A percentile compares a stretch with the other conserved stretches of the same genome.
These are phyloP conservation scores for Athelia sp. DNA, from an alignment of 1,284 basidiomycete species.

Conservation along the genomic window DNA sequence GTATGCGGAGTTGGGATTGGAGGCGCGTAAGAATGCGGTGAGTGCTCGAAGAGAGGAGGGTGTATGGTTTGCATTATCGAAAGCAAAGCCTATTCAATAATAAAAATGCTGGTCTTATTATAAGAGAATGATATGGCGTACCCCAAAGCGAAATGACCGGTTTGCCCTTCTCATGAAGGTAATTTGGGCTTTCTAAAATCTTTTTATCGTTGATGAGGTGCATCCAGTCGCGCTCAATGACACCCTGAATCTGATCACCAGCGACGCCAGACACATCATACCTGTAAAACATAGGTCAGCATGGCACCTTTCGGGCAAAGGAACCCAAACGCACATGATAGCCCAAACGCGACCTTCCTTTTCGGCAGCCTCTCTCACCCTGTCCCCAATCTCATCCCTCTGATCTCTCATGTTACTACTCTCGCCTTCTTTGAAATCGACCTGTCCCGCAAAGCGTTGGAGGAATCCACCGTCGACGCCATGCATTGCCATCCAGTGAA, in stretches of 20 bases:
- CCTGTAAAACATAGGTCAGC: slow-evolving; percentile 38
- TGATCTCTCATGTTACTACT: slow-evolving; percentile 50
- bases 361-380: slow-evolving; percentile 69
- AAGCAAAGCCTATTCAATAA: slow-evolving; percentile 51
- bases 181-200: slow-evolving; percentile 64
- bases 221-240: slow-evolving; percentile 64
- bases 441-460: slow-evolving; percentile 66
- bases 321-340: slow-evolving; percentile 55
- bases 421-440: slow-evolving; percentile 45
- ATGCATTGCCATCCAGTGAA: slow-evolving; percentile 77
- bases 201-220: slow-evolving; percentile 59
- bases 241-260: slow-evolving; percentile 48
- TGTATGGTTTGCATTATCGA: slow-evolving; percentile 56
- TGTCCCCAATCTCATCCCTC: slow-evolving; percentile 67
- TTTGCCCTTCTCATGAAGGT: slow-evolving; percentile 59
- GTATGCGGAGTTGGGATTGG: slow-evolving; percentile 68
- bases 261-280: slow-evolving; percentile 71
- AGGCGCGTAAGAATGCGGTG: slow-evolving; percentile 45
- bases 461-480: slow-evolving; percentile 74
- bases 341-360: slow-evolving; percentile 71
- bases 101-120: too few species aligned
- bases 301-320: slow-evolving; percentile 6
- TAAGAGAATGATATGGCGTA: slow-evolving; percentile 26
- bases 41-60: slow-evolving; percentile 54
- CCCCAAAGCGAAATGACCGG: slow-evolving; percentile 71